Conservation (phyloP, 805 yeast species). For the Wickerhamomyces ciferrii region DNA sequence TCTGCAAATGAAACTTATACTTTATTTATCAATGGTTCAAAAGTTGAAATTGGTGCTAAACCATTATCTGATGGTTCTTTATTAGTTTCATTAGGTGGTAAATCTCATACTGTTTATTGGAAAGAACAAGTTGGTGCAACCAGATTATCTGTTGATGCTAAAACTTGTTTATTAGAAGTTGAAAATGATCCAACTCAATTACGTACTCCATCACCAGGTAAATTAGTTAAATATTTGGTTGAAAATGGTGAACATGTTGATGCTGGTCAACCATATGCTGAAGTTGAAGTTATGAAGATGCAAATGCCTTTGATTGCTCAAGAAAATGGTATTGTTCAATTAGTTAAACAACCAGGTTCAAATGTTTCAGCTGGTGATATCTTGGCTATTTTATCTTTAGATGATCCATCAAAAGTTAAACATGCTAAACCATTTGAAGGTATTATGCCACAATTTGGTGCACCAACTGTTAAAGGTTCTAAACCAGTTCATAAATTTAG, state of each 20-base stretch:
- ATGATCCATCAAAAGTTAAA: slow-evolving; percentile 95
- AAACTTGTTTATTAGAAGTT: slow-evolving; percentile 88
- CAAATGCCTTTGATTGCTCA: slow-evolving; percentile 95
- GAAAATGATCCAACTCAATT: slow-evolving; percentile 99
- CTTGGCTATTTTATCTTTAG: slow-evolving; percentile 87
- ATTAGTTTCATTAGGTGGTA: slow-evolving; percentile 82
- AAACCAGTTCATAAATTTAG: slow-evolving; percentile 77
- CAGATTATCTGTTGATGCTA: slow-evolving; percentile 89
- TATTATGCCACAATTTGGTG: slow-evolving; percentile 83
- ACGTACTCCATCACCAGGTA: slow-evolving; percentile 99
- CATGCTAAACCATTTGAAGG: slow-evolving; percentile 96
- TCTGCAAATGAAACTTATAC: slow-evolving; percentile 83
- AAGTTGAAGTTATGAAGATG: slow-evolving; percentile 99
- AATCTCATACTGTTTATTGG: slow-evolving; percentile 94
- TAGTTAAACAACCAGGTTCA: slow-evolving; percentile 97
- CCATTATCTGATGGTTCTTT: slow-evolving; percentile 94
- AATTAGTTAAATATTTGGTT: slow-evolving; percentile 85
- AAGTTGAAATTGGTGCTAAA: slow-evolving; percentile 81
- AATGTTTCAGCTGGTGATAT: slow-evolving; percentile 96
- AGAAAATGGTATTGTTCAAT: slow-evolving; percentile 89
- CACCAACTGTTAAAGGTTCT: slow-evolving; percentile 76
- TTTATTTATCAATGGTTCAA: slow-evolving; percentile 88
- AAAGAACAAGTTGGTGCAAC: slow-evolving; percentile 96
- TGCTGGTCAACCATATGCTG: slow-evolving; percentile 94
- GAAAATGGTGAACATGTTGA: slow-evolving; percentile 92